Conservation (phyloP, 169 alveolate genomes). For the Prorocentrum cordatum region DNA sequence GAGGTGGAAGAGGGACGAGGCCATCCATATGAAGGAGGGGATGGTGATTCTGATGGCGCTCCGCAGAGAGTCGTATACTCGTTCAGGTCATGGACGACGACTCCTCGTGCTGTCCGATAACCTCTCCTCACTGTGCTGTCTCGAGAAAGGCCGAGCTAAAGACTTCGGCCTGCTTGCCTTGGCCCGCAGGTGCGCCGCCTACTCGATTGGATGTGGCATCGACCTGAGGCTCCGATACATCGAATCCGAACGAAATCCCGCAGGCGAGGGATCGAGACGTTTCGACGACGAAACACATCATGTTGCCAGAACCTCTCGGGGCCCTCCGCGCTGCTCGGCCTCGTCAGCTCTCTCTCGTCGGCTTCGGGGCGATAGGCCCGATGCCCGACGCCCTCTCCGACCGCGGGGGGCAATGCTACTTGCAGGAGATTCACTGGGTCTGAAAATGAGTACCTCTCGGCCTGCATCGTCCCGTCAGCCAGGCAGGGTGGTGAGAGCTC, state of each 20-base stretch:
- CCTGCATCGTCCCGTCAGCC: too few relatives aligned
- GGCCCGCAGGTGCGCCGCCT: neutral
- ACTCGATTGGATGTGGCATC: neutral
- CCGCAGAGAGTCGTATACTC: neutral
- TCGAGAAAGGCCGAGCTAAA: neutral
- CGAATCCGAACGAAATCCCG: neutral
- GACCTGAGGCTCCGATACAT: neutral
- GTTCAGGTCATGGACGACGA: neutral
- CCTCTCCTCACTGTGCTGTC: neutral
- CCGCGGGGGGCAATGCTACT: too few relatives aligned
- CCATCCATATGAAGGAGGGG: constrained; percentile 20
- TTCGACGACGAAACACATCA: too few relatives aligned
- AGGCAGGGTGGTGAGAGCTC: too few relatives aligned
- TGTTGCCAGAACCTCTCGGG: too few relatives aligned
- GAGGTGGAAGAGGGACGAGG: neutral
- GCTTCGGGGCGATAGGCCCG: too few relatives aligned
- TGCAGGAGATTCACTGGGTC: too few relatives aligned
- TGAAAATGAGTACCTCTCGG: too few relatives aligned
- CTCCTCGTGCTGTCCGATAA: neutral
- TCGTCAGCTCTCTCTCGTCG: too few relatives aligned
- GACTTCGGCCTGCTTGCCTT: neutral
- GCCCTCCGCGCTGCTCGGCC: too few relatives aligned
- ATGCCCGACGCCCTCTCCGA: too few relatives aligned
- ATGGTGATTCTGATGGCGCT: neutral
- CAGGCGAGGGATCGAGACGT: neutral